phyloP scores from a whole-genome alignment of 441 rosid species.

The Brassica balearica region DNA sequence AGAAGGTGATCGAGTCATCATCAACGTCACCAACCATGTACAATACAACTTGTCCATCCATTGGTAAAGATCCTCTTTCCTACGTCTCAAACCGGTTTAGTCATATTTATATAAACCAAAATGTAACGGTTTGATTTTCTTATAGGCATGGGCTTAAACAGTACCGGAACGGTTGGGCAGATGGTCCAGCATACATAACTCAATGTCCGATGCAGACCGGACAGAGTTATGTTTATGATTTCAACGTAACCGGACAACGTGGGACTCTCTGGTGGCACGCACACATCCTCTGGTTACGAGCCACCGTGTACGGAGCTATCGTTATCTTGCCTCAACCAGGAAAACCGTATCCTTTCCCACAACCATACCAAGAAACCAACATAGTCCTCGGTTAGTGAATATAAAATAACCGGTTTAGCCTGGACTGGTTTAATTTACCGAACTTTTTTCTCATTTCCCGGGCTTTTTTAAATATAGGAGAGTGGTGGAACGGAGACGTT shows the following conservation, averaged over 20 bases:
- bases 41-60: constrained; percentile 60
- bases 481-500: constrained; percentile 63
- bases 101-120: neutral
- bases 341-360: constrained; percentile 59
- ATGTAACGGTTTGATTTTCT: neutral
- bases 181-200: constrained; percentile 61
- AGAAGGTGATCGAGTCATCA: constrained; percentile 58
- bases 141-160: constrained; percentile 54
- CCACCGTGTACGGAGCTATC: constrained; percentile 61
- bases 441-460: neutral
- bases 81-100: constrained; percentile 13
- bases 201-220: constrained; percentile 70
- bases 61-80: constrained; percentile 44
- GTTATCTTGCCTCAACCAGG: constrained; percentile 55
- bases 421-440: neutral
- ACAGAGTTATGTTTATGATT: constrained; percentile 57
- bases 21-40: constrained; percentile 58
- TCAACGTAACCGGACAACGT: constrained; percentile 65
- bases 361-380: constrained; percentile 55
- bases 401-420: neutral
- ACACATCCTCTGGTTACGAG: constrained; percentile 59
- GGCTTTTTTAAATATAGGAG: constrained; percentile 40
- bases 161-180: constrained; percentile 56
- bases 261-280: constrained; percentile 68
- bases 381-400: constrained; percentile 50